Percentiles rank a stretch among this genome's conserved stretches.
Evolutionary conservation across 1,139 yeast species (phyloP).

Genomic region (Yamadazyma membranifaciens): DNA sequence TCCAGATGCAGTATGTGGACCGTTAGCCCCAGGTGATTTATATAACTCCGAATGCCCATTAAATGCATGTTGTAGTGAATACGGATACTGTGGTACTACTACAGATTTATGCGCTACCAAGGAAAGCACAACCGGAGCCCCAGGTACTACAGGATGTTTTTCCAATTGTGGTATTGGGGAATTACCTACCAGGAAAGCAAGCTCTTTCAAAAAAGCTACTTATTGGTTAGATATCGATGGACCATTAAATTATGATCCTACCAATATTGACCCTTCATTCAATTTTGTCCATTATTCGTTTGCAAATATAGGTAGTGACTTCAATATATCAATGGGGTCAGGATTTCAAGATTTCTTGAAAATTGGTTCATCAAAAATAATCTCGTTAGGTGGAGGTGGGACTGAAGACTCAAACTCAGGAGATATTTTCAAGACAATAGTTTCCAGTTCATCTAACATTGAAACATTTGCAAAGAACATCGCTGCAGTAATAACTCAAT

Average conservation of each 20-base stretch:
- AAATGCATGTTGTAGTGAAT: slow-evolving; percentile 20
- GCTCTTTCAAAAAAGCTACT: slow-evolving; percentile 16
- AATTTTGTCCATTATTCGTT: slow-evolving; percentile 19
- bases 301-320: slow-evolving; percentile 14
- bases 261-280: slow-evolving; percentile 10
- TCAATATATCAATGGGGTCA: slow-evolving; percentile 9
- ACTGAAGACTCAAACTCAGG: slow-evolving; percentile 12
- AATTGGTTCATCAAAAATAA: slow-evolving; percentile 12
- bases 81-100: slow-evolving; percentile 17
- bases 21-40: slow-evolving; percentile 16
- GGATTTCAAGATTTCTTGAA: slow-evolving; percentile 4
- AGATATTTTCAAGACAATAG: slow-evolving; percentile 15
- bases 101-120: slow-evolving; percentile 14
- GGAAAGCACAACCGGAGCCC: slow-evolving; percentile 8
- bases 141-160: slow-evolving; percentile 17
- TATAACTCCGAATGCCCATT: slow-evolving; percentile 11
- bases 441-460: slow-evolving; percentile 10
- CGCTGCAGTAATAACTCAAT: slow-evolving; percentile 12
- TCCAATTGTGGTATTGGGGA: slow-evolving; percentile 19
- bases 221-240: slow-evolving; percentile 19
- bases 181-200: slow-evolving; percentile 15
- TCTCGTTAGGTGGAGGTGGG: slow-evolving; percentile 17
- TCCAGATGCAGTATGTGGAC: slow-evolving; percentile 17
- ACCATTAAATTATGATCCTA: slow-evolving; percentile 13
- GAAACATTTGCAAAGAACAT: slow-evolving; percentile 17